phyloP scores from a whole-genome alignment of 1,284 basidiomycete genomes.

The Sporisorium iseilematis-ciliati region DNA sequence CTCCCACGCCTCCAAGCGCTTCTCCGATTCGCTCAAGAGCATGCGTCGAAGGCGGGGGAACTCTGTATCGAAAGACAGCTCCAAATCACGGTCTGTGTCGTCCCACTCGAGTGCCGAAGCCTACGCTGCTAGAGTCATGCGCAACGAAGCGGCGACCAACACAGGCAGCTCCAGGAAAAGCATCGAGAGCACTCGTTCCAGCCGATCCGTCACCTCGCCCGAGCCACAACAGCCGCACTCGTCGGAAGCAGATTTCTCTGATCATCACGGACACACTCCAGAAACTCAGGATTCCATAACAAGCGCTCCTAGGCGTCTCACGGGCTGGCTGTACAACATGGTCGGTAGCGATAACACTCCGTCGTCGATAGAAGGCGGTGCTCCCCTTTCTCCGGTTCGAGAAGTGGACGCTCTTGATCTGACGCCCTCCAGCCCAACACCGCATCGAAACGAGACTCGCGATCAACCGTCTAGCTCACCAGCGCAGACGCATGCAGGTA shows the following conservation, averaged over 20 bases:
- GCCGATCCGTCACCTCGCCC: conserved; percentile 15
- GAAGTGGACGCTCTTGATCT: conserved; percentile 34
- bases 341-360: conserved; percentile 43
- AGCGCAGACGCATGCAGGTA: not conserved
- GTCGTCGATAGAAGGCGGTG: conserved; percentile 18
- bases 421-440: conserved; percentile 9
- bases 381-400: conserved; percentile 30
- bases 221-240: conserved; percentile 19
- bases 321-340: conserved; percentile 61
- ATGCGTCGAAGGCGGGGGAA: conserved; percentile 26
- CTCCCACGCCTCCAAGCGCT: conserved; percentile 31
- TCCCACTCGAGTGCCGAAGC: conserved; percentile 34
- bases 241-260: conserved; percentile 16
- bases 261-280: not conserved
- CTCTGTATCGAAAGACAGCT: conserved; percentile 23
- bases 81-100: conserved; percentile 21
- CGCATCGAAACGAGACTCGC: conserved; percentile 1
- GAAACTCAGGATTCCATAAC: conserved; percentile 12
- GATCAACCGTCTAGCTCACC: conserved; percentile 1
- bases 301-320: conserved; percentile 49
- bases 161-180: conserved; percentile 19
- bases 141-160: conserved; percentile 13
- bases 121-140: conserved; percentile 13
- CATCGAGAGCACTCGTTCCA: conserved; percentile 37
- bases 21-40: conserved; percentile 44